Evolutionary conservation across 108 stramenopile genomes (phyloP).

Genomic region (Cyclotella cryptica): DNA sequence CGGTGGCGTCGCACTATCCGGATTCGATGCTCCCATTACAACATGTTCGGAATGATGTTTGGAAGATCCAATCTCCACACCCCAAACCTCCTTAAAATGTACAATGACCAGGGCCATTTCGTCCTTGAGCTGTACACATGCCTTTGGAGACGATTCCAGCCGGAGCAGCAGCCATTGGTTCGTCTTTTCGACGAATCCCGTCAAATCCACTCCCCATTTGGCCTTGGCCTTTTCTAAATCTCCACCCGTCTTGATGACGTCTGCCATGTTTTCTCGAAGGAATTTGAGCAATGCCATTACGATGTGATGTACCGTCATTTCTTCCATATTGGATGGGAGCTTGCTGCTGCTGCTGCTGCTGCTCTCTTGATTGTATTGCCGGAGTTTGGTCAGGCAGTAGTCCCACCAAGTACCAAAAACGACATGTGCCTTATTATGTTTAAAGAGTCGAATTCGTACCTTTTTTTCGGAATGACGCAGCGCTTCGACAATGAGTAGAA

Average conservation of each 20-base stretch:
- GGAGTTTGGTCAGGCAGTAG: background rate
- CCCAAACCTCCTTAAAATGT: conserved; percentile 3
- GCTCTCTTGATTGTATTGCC: no score
- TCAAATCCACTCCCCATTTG: background rate
- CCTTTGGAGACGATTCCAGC: no score
- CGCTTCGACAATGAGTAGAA: background rate
- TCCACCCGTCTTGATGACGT: background rate
- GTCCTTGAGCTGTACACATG: no score
- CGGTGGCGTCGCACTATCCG: background rate
- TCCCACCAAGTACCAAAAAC: conserved; percentile 10
- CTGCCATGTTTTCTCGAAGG: background rate
- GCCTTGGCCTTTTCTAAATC: conserved; percentile 6
- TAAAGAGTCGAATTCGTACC: background rate
- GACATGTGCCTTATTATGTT: background rate
- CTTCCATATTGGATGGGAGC: no score
- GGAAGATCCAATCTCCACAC: background rate
- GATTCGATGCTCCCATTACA: background rate
- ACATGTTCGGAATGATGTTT: no score
- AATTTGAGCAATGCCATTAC: background rate
- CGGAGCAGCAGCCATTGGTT: background rate
- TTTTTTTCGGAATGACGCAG: background rate
- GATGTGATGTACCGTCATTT: background rate
- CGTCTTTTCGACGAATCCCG: background rate
- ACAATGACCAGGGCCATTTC: background rate
- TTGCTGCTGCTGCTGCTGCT: no score